Conservation (phyloP, 306 rosid species). For the Abrus pulchellus region DNA sequence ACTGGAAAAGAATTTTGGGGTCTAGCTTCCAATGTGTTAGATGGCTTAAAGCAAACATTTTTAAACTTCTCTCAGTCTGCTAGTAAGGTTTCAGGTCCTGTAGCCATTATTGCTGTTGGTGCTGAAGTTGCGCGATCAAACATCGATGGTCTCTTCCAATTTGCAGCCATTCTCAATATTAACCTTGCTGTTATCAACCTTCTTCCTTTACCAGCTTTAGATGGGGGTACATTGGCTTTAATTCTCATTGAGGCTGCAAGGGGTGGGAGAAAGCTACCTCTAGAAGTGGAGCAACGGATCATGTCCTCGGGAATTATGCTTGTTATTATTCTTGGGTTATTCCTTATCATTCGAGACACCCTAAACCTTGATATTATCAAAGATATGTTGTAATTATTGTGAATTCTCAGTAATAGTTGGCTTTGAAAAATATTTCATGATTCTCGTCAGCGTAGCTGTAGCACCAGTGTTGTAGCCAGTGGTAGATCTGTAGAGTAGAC, state of each 20-base stretch:
- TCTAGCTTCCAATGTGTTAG: conserved; percentile 71
- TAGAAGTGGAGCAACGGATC: conserved; percentile 91
- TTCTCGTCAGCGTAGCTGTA: conserved; percentile 49
- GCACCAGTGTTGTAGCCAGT: conserved; percentile 44
- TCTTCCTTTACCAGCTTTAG: conserved; percentile 91
- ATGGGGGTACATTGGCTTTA: conserved; percentile 89
- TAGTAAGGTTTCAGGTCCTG: conserved; percentile 94
- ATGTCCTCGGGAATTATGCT: conserved; percentile 91
- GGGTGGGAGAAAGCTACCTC: conserved; percentile 93
- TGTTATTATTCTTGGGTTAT: conserved; percentile 83
- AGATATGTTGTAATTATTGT: conserved; percentile 70
- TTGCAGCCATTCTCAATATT: conserved; percentile 86
- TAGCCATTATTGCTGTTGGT: conserved; percentile 92
- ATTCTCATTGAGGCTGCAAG: conserved; percentile 89
- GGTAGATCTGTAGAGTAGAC: conserved; percentile 40
- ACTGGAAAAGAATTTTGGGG: conserved; percentile 86
- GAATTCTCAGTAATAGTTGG: conserved; percentile 39
- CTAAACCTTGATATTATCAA: conserved; percentile 87
- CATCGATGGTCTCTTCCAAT: conserved; percentile 84
- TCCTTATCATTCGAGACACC: conserved; percentile 87
- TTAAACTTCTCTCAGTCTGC: conserved; percentile 88
- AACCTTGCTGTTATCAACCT: conserved; percentile 93
- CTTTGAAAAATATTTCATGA: conserved; percentile 41
- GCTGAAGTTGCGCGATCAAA: conserved; percentile 95
- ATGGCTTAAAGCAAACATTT: conserved; percentile 83